Conservation (phyloP, 768 basidiomycete genomes). For the Gymnopilus dilepis region DNA sequence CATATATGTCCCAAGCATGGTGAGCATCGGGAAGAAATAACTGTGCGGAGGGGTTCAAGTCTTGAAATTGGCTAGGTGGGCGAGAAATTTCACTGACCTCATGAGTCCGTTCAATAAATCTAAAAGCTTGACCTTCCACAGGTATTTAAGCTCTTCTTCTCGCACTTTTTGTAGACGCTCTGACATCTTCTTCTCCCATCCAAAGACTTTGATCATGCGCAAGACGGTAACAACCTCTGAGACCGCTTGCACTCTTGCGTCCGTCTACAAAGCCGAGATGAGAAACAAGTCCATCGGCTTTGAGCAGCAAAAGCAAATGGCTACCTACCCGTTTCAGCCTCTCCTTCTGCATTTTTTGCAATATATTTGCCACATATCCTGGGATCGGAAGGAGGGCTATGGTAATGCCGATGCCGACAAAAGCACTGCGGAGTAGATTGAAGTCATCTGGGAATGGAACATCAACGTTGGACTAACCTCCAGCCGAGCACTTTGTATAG, state of each 20-base stretch:
- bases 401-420: slow-evolving; percentile 61
- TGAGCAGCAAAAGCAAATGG: slow-evolving; percentile 3
- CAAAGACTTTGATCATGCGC: slow-evolving; percentile 77
- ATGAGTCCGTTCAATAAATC: slow-evolving; percentile 14
- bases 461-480: slow-evolving; percentile 9
- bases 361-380: slow-evolving; percentile 54
- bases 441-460: neutral
- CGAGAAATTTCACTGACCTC: slow-evolving; percentile 13
- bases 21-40: slow-evolving; percentile 49
- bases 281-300: neutral
- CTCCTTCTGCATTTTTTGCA: slow-evolving; percentile 51
- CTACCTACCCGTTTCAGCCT: slow-evolving; percentile 50
- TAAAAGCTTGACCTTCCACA: slow-evolving; percentile 52
- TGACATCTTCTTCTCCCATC: slow-evolving; percentile 64
- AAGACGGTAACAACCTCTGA: slow-evolving; percentile 61
- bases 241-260: slow-evolving; percentile 63
- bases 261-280: slow-evolving; percentile 33
- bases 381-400: slow-evolving; percentile 60
- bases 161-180: slow-evolving; percentile 58
- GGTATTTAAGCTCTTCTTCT: slow-evolving; percentile 61
- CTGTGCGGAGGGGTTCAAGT: neutral
- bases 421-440: slow-evolving; percentile 39
- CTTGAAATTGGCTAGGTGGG: neutral
- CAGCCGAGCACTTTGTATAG: slow-evolving; percentile 4
- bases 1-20: slow-evolving; percentile 70